Base-by-base conservation (phyloP, 768 basidiomycete species). In the Russula sp. region DNA sequence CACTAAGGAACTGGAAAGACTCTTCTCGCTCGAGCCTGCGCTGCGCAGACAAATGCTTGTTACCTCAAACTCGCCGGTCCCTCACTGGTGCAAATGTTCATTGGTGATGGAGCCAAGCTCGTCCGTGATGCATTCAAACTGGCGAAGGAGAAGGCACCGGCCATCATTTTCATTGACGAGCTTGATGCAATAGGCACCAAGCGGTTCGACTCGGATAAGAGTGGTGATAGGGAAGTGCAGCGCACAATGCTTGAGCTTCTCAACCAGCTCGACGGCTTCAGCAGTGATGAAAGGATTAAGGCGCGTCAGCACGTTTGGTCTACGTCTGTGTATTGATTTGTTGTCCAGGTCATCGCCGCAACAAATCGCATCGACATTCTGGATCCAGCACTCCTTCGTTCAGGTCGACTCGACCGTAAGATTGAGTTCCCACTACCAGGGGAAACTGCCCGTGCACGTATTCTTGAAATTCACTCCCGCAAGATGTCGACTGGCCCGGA, bases 151-250 rank as follows among this genome's bases (percentile, higher is more conserved):
- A 98, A 98, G 72, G 92, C 94, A 1, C 95, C 95, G 7, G 90
- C 94, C n/a, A 98, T 98, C 75, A 98, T 98, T 75, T 98, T 98
- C 78, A 98, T 98, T 68, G 96, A 98, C 71, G 96, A 98, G 73
- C 76, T 98, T 73, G 96, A 98, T 74, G 95, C 95, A n/a, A 96
- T 98, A 70, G 96, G 96, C 48, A 98, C 96, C 13, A 98, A 98
- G 75, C 90, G 97, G 9, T 98, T 98, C 73, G 97, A 99, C 72
- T 94, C 92, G 20, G 96, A 98, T 76, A 99, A 98, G 83, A 92
- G 92, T 71, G 97, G 97, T 66, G 97, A 99, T 76, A 85, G 97
- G 73, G 97, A 99, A 74, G 97, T 99, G n/a, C 97, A 99, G 76
- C 80, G 97, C 66, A 99, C 97, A n/a, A 99, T 99, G 97, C 80